These are phyloP conservation scores for Monilinia fructicola DNA, from an alignment of 2,329 filamentous ascomycete species.

Conservation along the genomic window DNA sequence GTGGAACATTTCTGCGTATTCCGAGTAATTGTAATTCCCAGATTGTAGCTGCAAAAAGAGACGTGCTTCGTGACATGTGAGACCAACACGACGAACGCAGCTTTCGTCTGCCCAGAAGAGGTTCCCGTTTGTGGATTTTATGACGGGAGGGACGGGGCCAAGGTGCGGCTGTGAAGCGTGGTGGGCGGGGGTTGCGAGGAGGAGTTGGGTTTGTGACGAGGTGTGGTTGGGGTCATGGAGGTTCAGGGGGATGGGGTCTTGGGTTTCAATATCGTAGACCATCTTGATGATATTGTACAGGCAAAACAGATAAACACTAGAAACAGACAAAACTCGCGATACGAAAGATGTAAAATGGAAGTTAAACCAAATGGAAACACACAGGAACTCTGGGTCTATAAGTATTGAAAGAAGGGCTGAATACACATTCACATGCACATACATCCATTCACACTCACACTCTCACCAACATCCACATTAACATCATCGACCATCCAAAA, in stretches of 20 bases:
- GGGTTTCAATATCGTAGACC: background rate
- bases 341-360: background rate
- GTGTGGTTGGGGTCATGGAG: background rate
- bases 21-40: constrained; percentile 31
- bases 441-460: no score
- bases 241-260: background rate
- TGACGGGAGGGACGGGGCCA: constrained; percentile 30
- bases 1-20: constrained; percentile 33
- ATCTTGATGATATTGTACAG: background rate
- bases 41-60: constrained; percentile 31
- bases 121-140: constrained; percentile 34
- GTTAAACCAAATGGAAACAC: background rate
- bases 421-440: background rate
- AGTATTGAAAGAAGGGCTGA: background rate
- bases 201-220: background rate
- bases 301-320: background rate
- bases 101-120: constrained; percentile 35
- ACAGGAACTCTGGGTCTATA: background rate
- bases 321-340: background rate
- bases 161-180: background rate
- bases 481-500: background rate
- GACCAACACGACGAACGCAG: constrained; percentile 32
- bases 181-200: background rate
- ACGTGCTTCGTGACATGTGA: constrained; percentile 31
- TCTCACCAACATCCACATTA: background rate